Base-by-base conservation (phyloP, 176 grass and related monocot species). In the Otatea glauca region DNA sequence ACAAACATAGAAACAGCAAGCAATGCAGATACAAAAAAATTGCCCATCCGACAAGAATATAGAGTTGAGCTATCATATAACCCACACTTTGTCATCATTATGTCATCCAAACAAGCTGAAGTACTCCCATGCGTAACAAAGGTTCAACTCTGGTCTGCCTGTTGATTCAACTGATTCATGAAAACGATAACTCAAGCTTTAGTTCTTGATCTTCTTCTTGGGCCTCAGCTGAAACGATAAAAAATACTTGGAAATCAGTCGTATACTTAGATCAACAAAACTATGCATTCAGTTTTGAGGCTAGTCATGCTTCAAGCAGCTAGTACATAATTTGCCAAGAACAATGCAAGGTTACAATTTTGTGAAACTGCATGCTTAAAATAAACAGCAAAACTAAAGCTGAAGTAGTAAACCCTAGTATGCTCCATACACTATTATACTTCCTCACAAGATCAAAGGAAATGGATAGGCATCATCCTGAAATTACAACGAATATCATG, bases 191-290 rank as follows among this genome's bases (percentile, higher is more conserved):
- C 2, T 9, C 9, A 29, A 50, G 41, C 18, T 45, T 73, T 67
- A 90, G 89, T 90, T 90, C 90, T 88, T 92, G 88, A 97, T 94
- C 94, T 97, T 97, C 92, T 97, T 97, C 94, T 97, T 97, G 13
- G 90, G 81, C 94, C 94, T 97, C 92, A 92, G 81, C 94, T 94
- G 84, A 83, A 88, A 77, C 2, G 12, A 12, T 2, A 2, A 79
- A 9, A 16, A 35, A 17, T 9, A 3, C 4, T 17, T n/a, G 42
- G 20, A 74, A 49, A 34, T 72, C 47, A 80, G 5, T 72, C 37
- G 76, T 5, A 44, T 41, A 11, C 4, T 34, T 16, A 9, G 14
- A 49, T 25, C 1, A 66, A 35, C 43, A 45, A 45, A 45, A 10
- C 13, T 12, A 15, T 14, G 47, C 47, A 15, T 12, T 49, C 11